Evolutionary conservation across 202 grass and related monocot genomes (phyloP).

Genomic region (Dendrocalamus latiflorus): DNA sequence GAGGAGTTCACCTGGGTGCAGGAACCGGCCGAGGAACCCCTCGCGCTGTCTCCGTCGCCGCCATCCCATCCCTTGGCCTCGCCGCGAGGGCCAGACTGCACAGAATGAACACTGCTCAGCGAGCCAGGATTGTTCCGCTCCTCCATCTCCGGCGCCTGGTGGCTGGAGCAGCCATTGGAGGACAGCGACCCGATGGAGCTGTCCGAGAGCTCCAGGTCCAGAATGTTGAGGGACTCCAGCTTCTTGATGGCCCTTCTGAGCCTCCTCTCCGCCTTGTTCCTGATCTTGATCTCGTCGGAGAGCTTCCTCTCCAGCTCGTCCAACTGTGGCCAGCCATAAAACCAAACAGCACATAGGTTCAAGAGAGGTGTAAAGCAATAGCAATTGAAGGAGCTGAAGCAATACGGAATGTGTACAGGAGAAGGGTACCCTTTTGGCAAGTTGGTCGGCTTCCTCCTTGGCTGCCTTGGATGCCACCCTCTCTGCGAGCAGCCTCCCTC

Average conservation of each 20-base stretch:
- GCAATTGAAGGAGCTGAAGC: neutral
- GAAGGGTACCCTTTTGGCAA: slow-evolving; percentile 65
- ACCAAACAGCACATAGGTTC: neutral
- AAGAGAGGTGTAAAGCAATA: neutral
- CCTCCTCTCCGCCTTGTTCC: slow-evolving; percentile 74
- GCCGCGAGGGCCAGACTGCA: slow-evolving; percentile 3
- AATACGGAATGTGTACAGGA: neutral
- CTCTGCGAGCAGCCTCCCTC: slow-evolving; percentile 91
- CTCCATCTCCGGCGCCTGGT: slow-evolving; percentile 27
- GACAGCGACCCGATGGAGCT: slow-evolving; percentile 58
- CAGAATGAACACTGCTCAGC: slow-evolving; percentile 22
- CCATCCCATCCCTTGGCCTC: slow-evolving; percentile 28
- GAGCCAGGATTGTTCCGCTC: slow-evolving; percentile 28
- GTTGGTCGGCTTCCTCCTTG: slow-evolving; percentile 74
- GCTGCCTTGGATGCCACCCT: slow-evolving; percentile 90
- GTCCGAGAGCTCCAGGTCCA: slow-evolving; percentile 54
- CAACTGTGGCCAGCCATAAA: slow-evolving; percentile 45
- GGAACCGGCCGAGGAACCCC: slow-evolving; percentile 43
- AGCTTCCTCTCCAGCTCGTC: slow-evolving; percentile 79
- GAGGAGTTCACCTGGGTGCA: slow-evolving; percentile 36
- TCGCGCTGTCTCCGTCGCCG: neutral
- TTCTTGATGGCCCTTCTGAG: slow-evolving; percentile 71
- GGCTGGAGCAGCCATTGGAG: slow-evolving; percentile 48
- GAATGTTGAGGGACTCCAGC: slow-evolving; percentile 70
- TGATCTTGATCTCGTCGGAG: slow-evolving; percentile 62